Base-by-base conservation (phyloP, 768 basidiomycete species). In the Pilatotrama ljubarskyi region DNA sequence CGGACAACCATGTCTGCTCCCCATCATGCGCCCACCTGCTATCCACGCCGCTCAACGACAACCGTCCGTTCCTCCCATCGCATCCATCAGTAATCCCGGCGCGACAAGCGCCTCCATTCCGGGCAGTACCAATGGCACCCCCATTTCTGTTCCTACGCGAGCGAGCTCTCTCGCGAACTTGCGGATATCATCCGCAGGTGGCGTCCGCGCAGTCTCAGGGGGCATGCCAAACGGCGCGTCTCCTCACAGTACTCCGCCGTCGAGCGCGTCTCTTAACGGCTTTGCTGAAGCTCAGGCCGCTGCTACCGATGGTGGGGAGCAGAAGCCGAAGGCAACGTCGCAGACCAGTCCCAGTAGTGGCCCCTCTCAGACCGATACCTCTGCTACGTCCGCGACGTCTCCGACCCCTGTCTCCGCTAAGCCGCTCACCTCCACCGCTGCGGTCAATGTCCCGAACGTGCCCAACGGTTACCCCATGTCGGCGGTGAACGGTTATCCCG, bases 121-220 rank as follows among this genome's bases (percentile, higher is more conserved):
- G 32, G 57, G 25, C 61, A 60, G 26, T 49, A 47, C 29, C 49
- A 40, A 64, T 63, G 84, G 80, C 6, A 78, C 82, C 0, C 80
- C 86, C 0, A 77, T 88, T n/a, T 77, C 87, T 0, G 77, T 86
- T 66, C 80, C 81, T 47, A 79, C 84, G 13, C 84, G 83, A 52
- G 71, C 86, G 14, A 72, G 74, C 18, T 70, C 75, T 0, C 72
- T 82, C 2, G 81, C 85, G 1, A 86, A 85, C 42, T 79, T 85
- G 75, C 81, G 86, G 42, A 84, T 85, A 37, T 84, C 85, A 2
- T 82, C 85, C 0, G 83, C 82, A 22, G 82, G 80, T 56, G 81
- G 76, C 26, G 82, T 82, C 71, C 82, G 80, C 22, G 40, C 38
- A 6, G 37, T 51, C 2, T 50, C 61, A 1, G 54, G 46, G 17